A percentile compares a stretch with the other conserved stretches of the same genome.
phyloP scores from a whole-genome alignment of 139 green algal species.

The Chlamydomonas sphaeroides region DNA sequence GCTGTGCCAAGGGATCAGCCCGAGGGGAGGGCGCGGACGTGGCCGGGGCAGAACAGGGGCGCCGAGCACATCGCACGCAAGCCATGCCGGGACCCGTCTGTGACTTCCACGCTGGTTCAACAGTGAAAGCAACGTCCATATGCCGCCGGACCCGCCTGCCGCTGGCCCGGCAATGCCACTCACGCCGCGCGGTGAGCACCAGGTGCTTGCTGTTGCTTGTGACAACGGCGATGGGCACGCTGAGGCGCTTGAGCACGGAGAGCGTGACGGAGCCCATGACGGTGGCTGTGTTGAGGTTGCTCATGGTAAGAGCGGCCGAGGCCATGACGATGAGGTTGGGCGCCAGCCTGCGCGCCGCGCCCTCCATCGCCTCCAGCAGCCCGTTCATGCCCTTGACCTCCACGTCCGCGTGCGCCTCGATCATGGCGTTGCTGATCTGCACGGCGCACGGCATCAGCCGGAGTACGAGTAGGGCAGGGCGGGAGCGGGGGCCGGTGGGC shows the following conservation, averaged over 20 bases:
- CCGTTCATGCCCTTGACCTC: constrained; percentile 44
- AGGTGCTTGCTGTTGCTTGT: constrained; percentile 40
- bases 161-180: constrained; percentile 10
- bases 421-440: constrained; percentile 32
- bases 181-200: constrained; percentile 17
- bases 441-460: not conserved
- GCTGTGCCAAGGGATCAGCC: too few species aligned
- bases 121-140: too few species aligned
- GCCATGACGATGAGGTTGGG: constrained; percentile 53
- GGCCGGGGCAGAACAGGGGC: too few species aligned
- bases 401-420: constrained; percentile 41
- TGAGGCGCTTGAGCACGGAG: constrained; percentile 40
- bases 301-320: constrained; percentile 48
- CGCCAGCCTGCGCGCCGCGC: not conserved
- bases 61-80: too few species aligned
- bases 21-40: too few species aligned
- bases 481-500: not conserved
- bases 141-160: too few species aligned
- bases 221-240: constrained; percentile 39
- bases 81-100: too few species aligned
- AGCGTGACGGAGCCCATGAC: constrained; percentile 45
- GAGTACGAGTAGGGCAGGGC: not conserved
- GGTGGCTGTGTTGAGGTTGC: constrained; percentile 35
- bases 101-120: too few species aligned
- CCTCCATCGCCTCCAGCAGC: constrained; percentile 54